Conservation (phyloP, 1,284 basidiomycete species). For the Macrocystidia cucumis region DNA sequence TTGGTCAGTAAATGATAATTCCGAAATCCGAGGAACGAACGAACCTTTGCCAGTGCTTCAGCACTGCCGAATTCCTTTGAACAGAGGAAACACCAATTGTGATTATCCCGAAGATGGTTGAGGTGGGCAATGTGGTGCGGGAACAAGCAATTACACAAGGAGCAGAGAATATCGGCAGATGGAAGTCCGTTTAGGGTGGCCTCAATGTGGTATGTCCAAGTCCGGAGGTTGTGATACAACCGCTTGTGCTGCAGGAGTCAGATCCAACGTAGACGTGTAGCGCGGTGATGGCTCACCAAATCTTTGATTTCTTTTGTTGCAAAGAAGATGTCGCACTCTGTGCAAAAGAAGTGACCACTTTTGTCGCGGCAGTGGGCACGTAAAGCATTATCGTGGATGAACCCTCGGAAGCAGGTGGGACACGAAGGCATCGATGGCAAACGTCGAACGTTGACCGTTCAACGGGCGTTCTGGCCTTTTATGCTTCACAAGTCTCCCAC, state of each 20-base stretch:
- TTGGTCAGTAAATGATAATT: background rate
- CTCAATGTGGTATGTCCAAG: background rate
- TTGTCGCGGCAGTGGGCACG: no score
- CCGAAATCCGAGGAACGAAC: background rate
- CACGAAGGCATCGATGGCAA: no score
- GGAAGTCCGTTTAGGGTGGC: no score
- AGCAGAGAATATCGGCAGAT: no score
- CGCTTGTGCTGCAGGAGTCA: background rate
- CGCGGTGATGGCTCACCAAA: background rate
- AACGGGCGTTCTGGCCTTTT: no score
- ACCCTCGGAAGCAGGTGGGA: background rate
- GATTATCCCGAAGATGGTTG: conserved; percentile 9
- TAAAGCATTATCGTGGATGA: background rate
- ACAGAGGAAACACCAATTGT: conserved; percentile 15
- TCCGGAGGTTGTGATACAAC: background rate
- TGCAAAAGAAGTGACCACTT: background rate
- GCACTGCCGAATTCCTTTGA: conserved; percentile 10
- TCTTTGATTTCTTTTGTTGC: background rate
- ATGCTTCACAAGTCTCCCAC: no score
- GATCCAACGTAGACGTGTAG: background rate
- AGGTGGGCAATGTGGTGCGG: conserved; percentile 2
- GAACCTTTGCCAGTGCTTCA: conserved; percentile 7
- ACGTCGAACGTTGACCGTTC: no score
- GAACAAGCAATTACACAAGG: conserved; percentile 10
- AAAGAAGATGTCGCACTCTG: background rate